These are phyloP conservation scores for Herpomyces periplanetae DNA, from an alignment of 2,329 filamentous ascomycete species.

Conservation along the genomic window DNA sequence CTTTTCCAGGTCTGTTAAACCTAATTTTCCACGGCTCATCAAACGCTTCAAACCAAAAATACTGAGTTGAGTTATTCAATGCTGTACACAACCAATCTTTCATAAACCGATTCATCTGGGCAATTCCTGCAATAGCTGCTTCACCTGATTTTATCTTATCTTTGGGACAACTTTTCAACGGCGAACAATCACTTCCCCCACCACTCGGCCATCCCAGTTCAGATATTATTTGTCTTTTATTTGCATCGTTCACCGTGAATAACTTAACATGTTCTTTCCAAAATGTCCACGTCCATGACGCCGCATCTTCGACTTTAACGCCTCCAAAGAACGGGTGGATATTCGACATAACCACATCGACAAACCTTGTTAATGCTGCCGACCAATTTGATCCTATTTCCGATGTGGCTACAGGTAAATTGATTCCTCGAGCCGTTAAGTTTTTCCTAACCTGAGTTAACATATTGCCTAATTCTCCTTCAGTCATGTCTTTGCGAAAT, in stretches of 20 bases:
- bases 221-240: constrained; percentile 30
- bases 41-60: constrained; percentile 92
- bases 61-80: constrained; percentile 43
- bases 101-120: constrained; percentile 56
- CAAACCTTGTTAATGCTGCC: constrained; percentile 19
- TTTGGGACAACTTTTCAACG: too few species aligned
- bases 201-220: constrained; percentile 68
- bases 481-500: constrained; percentile 22
- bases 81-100: constrained; percentile 44
- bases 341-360: constrained; percentile 79
- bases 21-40: constrained; percentile 74
- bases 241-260: constrained; percentile 17
- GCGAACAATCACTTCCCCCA: constrained; percentile 44
- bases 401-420: constrained; percentile 43
- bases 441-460: constrained; percentile 29
- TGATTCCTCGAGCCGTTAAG: constrained; percentile 21
- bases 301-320: constrained; percentile 21
- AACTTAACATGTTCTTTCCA: constrained; percentile 27
- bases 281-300: constrained; percentile 44
- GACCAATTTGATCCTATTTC: constrained; percentile 74
- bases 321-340: constrained; percentile 87
- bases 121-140: constrained; percentile 25
- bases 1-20: constrained; percentile 22
- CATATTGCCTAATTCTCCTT: constrained; percentile 18
- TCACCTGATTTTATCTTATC: too few species aligned